Conservation (phyloP, 202 grass and related monocot genomes). For the Schoenoplectus triqueter region DNA sequence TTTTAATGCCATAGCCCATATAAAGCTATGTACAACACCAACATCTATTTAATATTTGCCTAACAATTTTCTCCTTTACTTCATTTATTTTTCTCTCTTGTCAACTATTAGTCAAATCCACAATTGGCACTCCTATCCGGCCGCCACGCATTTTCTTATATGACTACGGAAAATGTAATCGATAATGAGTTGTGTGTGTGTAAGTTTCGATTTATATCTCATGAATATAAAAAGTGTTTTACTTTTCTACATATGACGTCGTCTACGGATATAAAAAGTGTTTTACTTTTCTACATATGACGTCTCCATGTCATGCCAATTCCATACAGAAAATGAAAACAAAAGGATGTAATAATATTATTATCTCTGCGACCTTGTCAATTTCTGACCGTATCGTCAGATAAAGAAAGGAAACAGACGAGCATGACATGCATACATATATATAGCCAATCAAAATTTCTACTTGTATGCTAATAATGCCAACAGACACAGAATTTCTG, state of each 20-base stretch:
- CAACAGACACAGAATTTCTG: too few relatives aligned
- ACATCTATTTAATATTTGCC: background rate
- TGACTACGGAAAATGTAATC: background rate
- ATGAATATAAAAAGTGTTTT: background rate
- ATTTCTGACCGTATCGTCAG: background rate
- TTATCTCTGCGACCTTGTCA: background rate
- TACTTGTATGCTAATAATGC: too few relatives aligned
- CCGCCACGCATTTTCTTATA: background rate
- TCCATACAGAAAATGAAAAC: background rate
- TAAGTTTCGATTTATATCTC: background rate
- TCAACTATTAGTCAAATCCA: slow-evolving; percentile 25
- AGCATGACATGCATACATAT: background rate
- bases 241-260: background rate
- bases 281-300: too few relatives aligned
- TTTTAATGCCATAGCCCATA: slow-evolving; percentile 30
- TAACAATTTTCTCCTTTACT: background rate
- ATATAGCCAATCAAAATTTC: too few relatives aligned
- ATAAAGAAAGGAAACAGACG: background rate
- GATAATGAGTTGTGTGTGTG: too few relatives aligned
- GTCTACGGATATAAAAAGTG: background rate
- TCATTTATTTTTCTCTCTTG: background rate
- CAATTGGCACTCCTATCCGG: slow-evolving; percentile 6
- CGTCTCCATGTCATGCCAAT: background rate
- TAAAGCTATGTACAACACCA: background rate
- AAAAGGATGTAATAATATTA: background rate